Percentiles rank a stretch among this genome's conserved stretches.
Conservation (phyloP, 805 yeast genomes). For the Saccharomycopsis capsularis region DNA sequence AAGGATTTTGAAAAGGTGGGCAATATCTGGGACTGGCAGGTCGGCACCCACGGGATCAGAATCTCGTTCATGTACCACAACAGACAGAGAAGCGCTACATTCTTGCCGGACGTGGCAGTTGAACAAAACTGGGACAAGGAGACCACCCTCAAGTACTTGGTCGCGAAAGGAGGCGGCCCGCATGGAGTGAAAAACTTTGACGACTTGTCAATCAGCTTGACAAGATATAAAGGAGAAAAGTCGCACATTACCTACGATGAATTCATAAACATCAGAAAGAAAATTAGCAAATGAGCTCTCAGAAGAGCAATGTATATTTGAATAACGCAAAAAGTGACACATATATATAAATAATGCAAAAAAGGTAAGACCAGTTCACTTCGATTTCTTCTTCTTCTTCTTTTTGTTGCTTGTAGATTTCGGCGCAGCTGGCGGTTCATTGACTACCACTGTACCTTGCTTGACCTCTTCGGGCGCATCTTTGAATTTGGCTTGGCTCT, state of each 20-base stretch:
- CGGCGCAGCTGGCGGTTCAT: background rate
- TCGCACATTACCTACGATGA: constrained; percentile 17
- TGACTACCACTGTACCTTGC: constrained; percentile 59
- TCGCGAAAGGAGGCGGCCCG: constrained; percentile 60
- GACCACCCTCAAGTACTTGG: constrained; percentile 63
- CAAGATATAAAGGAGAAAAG: constrained; percentile 22
- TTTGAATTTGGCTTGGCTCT: constrained; percentile 63
- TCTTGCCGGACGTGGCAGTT: constrained; percentile 80
- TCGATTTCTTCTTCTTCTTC: constrained; percentile 20
- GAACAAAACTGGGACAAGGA: constrained; percentile 79
- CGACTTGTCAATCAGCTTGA: constrained; percentile 14
- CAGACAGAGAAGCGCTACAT: constrained; percentile 59
- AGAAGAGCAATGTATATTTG: no score
- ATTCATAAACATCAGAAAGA: constrained; percentile 11
- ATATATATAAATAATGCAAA: no score
- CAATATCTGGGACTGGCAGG: constrained; percentile 62
- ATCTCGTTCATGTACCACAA: constrained; percentile 42
- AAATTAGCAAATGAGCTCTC: no score
- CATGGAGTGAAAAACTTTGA: background rate
- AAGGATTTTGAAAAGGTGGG: constrained; percentile 47
- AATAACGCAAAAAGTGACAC: no score
- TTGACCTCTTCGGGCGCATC: constrained; percentile 64
- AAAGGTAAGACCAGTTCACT: no score
- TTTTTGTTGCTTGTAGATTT: constrained; percentile 6
- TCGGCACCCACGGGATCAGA: constrained; percentile 79